These are phyloP conservation scores for Bauhinia variegata DNA, from an alignment of 306 rosid genomes.

Conservation along the genomic window DNA sequence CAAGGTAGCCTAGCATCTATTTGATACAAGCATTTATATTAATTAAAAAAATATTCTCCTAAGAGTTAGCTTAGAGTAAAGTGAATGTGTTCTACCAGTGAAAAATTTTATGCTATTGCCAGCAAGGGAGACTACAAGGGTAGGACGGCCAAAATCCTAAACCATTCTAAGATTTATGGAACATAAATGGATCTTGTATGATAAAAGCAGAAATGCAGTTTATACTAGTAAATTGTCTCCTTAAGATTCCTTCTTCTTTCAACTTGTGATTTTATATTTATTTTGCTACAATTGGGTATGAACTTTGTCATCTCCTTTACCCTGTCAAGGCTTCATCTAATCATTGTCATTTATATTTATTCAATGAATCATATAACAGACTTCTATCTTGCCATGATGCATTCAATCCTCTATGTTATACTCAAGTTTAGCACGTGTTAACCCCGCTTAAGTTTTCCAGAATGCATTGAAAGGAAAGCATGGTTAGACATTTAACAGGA, in stretches of 20 bases:
- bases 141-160: background rate
- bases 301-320: constrained; percentile 10
- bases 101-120: background rate
- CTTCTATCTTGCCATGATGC: constrained; percentile 26
- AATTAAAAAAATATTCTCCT: no score
- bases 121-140: constrained; percentile 17
- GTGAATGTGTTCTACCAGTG: constrained; percentile 4
- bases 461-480: constrained; percentile 2
- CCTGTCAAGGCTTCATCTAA: constrained; percentile 10
- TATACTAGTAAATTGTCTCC: constrained; percentile 17
- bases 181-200: constrained; percentile 6
- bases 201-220: constrained; percentile 14
- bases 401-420: constrained; percentile 1
- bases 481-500: background rate
- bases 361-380: constrained; percentile 14
- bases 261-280: no score
- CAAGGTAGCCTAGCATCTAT: background rate
- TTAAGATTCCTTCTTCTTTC: constrained; percentile 14
- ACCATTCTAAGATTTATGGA: constrained; percentile 1
- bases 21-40: no score
- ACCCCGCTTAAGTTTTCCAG: constrained; percentile 18
- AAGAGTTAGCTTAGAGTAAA: no score
- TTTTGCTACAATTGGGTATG: no score
- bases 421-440: constrained; percentile 9
- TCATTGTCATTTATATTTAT: constrained; percentile 23